These are phyloP conservation scores for Mitragyna speciosa DNA, from an alignment of 257 asterid species.

Conservation along the genomic window DNA sequence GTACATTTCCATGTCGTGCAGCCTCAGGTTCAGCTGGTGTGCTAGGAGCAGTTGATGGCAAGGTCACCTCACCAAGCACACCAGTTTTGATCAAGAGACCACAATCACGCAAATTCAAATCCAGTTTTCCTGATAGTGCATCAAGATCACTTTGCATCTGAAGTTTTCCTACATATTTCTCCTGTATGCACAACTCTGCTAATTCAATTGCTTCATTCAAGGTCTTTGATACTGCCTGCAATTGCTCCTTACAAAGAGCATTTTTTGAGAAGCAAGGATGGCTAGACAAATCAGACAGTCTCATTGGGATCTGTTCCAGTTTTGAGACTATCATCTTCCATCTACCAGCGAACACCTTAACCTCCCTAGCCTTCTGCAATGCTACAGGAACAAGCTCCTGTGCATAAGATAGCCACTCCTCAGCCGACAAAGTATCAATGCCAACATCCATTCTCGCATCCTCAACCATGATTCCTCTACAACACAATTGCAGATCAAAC, in stretches of 20 bases:
- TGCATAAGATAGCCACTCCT: slow-evolving; percentile 72
- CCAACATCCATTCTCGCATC: slow-evolving; percentile 37
- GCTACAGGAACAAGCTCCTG: slow-evolving; percentile 77
- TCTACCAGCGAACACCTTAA: slow-evolving; percentile 64
- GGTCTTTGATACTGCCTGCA: slow-evolving; percentile 67
- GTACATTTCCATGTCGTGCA: slow-evolving; percentile 39
- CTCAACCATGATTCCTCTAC: slow-evolving; percentile 54
- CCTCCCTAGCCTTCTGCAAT: slow-evolving; percentile 60
- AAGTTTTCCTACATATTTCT: slow-evolving; percentile 81
- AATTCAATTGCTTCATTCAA: slow-evolving; percentile 54
- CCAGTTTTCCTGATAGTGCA: slow-evolving; percentile 58
- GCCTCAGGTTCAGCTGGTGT: slow-evolving; percentile 47
- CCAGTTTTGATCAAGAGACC: slow-evolving; percentile 87
- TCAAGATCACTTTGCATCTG: slow-evolving; percentile 93
- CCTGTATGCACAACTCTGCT: slow-evolving; percentile 54
- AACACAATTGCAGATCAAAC: slow-evolving; percentile 20
- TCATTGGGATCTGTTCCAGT: slow-evolving; percentile 60
- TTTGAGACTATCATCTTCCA: slow-evolving; percentile 82
- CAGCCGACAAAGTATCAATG: slow-evolving; percentile 48
- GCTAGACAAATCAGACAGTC: slow-evolving; percentile 78
- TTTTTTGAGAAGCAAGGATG: slow-evolving; percentile 91
- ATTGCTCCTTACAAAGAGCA: slow-evolving; percentile 79
- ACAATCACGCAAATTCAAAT: slow-evolving; percentile 83
- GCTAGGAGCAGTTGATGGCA: slow-evolving; percentile 44
- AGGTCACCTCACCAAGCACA: slow-evolving; percentile 78